Conservation (phyloP, 768 basidiomycete species). For the Naematelia encephala region DNA sequence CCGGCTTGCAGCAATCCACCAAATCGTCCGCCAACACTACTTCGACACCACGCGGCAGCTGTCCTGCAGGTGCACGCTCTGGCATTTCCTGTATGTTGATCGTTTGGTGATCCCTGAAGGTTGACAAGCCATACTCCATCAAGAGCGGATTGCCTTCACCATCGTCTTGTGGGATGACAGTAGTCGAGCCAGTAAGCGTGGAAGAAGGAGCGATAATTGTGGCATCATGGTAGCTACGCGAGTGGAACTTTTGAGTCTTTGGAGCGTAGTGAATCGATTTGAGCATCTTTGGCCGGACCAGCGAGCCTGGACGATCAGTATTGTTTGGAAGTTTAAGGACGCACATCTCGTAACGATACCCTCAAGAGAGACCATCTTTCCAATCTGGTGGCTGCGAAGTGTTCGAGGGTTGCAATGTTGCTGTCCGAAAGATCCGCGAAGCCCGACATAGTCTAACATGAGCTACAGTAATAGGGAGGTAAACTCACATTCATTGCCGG, state of each 20-base stretch:
- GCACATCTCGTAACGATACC: slow-evolving; percentile 93
- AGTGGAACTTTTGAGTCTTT: slow-evolving; percentile 76
- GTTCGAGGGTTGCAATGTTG: slow-evolving; percentile 95
- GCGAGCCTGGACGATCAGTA: slow-evolving; percentile 58
- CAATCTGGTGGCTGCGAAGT: slow-evolving; percentile 78
- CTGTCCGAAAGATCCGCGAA: slow-evolving; percentile 95
- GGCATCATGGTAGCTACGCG: slow-evolving; percentile 85
- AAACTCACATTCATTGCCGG: slow-evolving; percentile 63
- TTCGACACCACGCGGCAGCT: slow-evolving; percentile 92
- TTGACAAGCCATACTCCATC: slow-evolving; percentile 86
- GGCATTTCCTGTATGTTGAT: slow-evolving; percentile 99
- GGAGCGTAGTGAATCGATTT: slow-evolving; percentile 94
- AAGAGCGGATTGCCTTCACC: slow-evolving; percentile 81
- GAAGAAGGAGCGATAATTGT: slow-evolving; percentile 67
- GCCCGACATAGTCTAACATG: slow-evolving; percentile 67
- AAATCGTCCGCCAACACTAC: slow-evolving; percentile 94
- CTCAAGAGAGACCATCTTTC: slow-evolving; percentile 94
- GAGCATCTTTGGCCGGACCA: slow-evolving; percentile 97
- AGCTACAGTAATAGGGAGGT: not conserved
- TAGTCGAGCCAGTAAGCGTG: slow-evolving; percentile 62
- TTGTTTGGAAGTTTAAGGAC: slow-evolving; percentile 17
- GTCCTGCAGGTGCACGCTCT: slow-evolving; percentile 94
- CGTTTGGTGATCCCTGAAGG: slow-evolving; percentile 93
- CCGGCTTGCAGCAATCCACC: slow-evolving; percentile 96
- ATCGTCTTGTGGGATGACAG: slow-evolving; percentile 80